Percentiles rank a stretch among this genome's conserved stretches.
Evolutionary conservation across 2,329 filamentous ascomycete species (phyloP).

Genomic region (Nothophoma quercina): DNA sequence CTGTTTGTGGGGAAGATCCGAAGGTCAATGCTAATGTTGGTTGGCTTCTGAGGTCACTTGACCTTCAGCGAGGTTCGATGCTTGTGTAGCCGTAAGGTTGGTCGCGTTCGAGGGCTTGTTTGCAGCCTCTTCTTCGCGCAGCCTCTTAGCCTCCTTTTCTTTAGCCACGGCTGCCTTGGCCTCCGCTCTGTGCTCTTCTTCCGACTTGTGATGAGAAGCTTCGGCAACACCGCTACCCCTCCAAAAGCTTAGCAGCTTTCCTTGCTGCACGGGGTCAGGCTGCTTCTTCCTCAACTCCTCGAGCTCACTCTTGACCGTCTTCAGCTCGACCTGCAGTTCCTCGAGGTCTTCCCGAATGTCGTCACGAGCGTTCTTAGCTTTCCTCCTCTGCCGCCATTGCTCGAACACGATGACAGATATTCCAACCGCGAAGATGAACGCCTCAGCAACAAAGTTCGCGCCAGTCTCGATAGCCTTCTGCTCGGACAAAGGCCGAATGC

Average conservation of each 20-base stretch:
- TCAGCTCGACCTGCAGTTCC: constrained; percentile 61
- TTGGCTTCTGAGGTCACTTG: not conserved
- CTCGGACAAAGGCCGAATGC: constrained; percentile 70
- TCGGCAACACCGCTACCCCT: constrained; percentile 33
- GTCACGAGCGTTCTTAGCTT: constrained; percentile 66
- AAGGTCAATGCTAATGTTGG: not conserved
- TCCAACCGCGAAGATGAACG: constrained; percentile 71
- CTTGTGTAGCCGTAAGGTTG: not conserved
- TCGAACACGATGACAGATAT: constrained; percentile 70
- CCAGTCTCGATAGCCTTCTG: constrained; percentile 73
- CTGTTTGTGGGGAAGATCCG: too few relatives aligned
- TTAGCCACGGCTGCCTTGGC: constrained; percentile 12
- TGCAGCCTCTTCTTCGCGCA: constrained; percentile 9
- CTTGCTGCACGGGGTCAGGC: constrained; percentile 33
- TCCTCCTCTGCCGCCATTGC: constrained; percentile 66
- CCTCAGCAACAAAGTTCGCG: constrained; percentile 72
- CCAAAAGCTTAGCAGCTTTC: constrained; percentile 41
- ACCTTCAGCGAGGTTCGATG: not conserved
- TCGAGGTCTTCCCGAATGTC: constrained; percentile 67
- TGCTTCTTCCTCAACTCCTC: constrained; percentile 50
- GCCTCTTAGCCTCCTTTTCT: constrained; percentile 17
- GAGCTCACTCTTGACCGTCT: constrained; percentile 49
- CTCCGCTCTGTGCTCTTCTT: constrained; percentile 18
- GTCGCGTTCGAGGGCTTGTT: constrained; percentile 3
- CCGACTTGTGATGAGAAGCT: constrained; percentile 28